These are phyloP conservation scores for Neodidymelliopsis sp. DNA, from an alignment of 2,329 filamentous ascomycete species.

Conservation along the genomic window DNA sequence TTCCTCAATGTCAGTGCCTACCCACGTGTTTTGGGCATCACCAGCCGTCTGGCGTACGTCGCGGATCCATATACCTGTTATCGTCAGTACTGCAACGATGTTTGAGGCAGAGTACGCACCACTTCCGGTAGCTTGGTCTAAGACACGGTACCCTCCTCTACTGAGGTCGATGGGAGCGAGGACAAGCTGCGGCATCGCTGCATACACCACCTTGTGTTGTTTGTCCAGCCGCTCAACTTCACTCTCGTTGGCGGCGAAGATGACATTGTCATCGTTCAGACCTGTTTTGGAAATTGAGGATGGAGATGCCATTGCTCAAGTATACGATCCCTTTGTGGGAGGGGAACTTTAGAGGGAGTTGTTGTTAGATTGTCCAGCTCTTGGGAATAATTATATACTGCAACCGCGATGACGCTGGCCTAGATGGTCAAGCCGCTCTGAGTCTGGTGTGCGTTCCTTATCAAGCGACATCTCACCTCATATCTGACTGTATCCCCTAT, in stretches of 20 bases:
- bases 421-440: too few relatives aligned
- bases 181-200: constrained; percentile 14
- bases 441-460: too few relatives aligned
- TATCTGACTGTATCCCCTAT: too few relatives aligned
- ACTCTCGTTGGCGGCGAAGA: constrained; percentile 13
- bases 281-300: constrained; percentile 9
- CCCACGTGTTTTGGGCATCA: constrained; percentile 7
- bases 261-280: constrained; percentile 19
- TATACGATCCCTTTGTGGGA: too few relatives aligned
- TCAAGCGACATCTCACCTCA: too few relatives aligned
- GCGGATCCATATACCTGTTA: constrained; percentile 9
- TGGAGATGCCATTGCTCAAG: background rate
- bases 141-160: constrained; percentile 7
- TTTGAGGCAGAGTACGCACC: background rate
- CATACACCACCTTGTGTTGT: constrained; percentile 15
- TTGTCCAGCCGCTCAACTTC: constrained; percentile 13
- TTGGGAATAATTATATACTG: too few relatives aligned
- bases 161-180: constrained; percentile 17
- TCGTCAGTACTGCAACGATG: background rate
- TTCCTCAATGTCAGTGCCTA: constrained; percentile 20
- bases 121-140: constrained; percentile 22
- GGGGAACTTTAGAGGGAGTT: background rate
- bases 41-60: constrained; percentile 7
- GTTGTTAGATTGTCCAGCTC: background rate
- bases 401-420: too few relatives aligned